Base-by-base conservation (phyloP, 805 yeast species). In the Saccharomycopsis schoenii region DNA sequence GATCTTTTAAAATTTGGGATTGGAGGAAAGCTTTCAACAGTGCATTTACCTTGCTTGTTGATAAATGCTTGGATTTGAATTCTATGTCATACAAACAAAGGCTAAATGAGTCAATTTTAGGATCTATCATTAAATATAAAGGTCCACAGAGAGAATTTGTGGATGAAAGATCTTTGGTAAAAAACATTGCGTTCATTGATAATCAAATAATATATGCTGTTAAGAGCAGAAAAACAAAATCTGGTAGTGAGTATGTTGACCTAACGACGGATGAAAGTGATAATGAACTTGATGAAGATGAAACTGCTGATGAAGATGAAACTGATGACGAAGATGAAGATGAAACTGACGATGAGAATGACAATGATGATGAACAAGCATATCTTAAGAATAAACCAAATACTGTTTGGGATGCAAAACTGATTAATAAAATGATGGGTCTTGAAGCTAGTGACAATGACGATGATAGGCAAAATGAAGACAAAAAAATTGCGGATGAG, bases 11-110 rank as follows among this genome's bases (percentile, higher is more conserved):
- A 70, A 75, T 89, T 51, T 73, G 89, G 43, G 89, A 86, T 67
- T 80, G 93, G 61, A 89, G 88, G 69, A 84, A 89, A 66, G 89
- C 97, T 0, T 91, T 93, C 74, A 85, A 86, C 17, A 96, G 96
- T 50, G 97, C 97, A 0, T 91, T 79, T 74, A 94, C 88, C 68
- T 70, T 90, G 59, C 74, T 91, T 41, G 81, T 84, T 0, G 86
- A 85, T 66, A 82, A 84, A 66, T 89, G 96, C 69, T 89, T 85
- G 71, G 88, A 83, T 55, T 74, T 90, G 72, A 81, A 88, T 67
- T 72, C 74, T 14, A 83, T 89, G 0, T 76, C 88, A 0, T 86
- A 85, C 68, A 85, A 82, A 67, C 78, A 81, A 59, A 74, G 96
- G 62, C 66, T 83, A 6, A 92, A 90, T 0, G 82, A 81, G 71